Percentiles rank a stretch among this genome's conserved stretches.
These are phyloP conservation scores for Alectoria sarmentosa DNA, from an alignment of 495 filamentous ascomycete species.

Conservation along the genomic window DNA sequence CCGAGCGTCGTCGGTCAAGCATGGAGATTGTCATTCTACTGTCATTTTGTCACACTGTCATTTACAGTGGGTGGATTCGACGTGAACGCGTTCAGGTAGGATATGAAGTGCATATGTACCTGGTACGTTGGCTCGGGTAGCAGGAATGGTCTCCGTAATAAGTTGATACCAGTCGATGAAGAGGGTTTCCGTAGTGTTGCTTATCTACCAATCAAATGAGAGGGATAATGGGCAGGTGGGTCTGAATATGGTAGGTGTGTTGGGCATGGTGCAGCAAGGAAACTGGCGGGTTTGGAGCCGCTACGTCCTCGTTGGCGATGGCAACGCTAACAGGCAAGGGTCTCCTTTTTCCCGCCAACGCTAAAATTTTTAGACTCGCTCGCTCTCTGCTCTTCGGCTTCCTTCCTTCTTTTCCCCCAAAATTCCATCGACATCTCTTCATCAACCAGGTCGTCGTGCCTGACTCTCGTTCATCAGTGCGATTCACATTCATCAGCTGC, in stretches of 20 bases:
- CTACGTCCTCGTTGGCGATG: slow-evolving; percentile 4
- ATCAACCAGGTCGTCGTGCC: slow-evolving; percentile 17
- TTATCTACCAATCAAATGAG: slow-evolving; percentile 12
- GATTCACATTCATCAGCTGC: slow-evolving; percentile 18
- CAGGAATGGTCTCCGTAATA: neutral
- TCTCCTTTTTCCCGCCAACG: slow-evolving; percentile 29
- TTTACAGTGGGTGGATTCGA: too few species aligned
- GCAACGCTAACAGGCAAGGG: slow-evolving; percentile 11
- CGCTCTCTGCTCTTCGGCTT: slow-evolving; percentile 29
- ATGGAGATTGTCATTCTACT: too few species aligned
- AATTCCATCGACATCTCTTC: slow-evolving; percentile 10
- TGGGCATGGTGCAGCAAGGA: slow-evolving; percentile 16
- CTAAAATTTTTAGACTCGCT: slow-evolving; percentile 1
- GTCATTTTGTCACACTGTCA: too few species aligned
- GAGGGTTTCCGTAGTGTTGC: slow-evolving; percentile 11
- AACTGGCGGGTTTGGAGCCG: neutral
- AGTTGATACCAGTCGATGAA: slow-evolving; percentile 1
- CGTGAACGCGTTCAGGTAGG: neutral
- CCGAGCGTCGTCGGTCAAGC: neutral
- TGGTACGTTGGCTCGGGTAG: neutral
- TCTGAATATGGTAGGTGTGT: slow-evolving; percentile 10
- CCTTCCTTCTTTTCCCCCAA: slow-evolving; percentile 35
- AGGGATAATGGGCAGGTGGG: slow-evolving; percentile 12
- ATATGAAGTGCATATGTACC: neutral
- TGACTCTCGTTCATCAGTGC: slow-evolving; percentile 21